Base-by-base conservation (phyloP, 441 rosid genomes). In the Erodium trifolium region DNA sequence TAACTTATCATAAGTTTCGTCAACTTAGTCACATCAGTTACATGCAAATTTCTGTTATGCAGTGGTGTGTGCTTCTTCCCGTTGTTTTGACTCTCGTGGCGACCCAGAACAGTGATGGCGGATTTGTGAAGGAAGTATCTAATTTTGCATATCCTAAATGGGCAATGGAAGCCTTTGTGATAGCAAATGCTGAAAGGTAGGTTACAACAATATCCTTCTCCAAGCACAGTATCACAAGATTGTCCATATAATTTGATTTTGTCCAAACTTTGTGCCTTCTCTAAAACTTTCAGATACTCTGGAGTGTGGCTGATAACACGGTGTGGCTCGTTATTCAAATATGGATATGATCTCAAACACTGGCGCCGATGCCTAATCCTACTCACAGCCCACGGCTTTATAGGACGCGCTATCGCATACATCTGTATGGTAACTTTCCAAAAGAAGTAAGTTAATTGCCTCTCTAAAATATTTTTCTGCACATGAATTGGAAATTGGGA, bases 21-120 rank as follows among this genome's bases (percentile, higher is more conserved):
- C 65, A 60, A 3, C 29, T 60, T 60, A 31, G 18, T 60, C 35
- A 23, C 65, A 23, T 60, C 11, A 60, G 2, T 60, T 60, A 23
- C 35, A 11, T 60, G 65, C 35, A 60, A 3, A 18, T 27, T 29
- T 29, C 37, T 27, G 66, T 63, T 27, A 29, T 82, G 82, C 83
- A 93, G 97, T 92, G 90, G 87, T 84, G 97, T 1, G 99, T 94
- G 74, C 96, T 94, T 76, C 91, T 94, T 82, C 99, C 97, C 0
- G 96, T 94, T 8, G 97, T 94, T 79, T 84, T 90, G 78, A 94
- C 97, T 60, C 99, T 94, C 34, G 68, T 92, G 6, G 91, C 97
- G 53, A 87, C 97, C 9, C 82, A 75, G 74, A 77, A 80, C 1
- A 79, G 71, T 65, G 73, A 72, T 27, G 77, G 78, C 76, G 67